phyloP scores from a whole-genome alignment of 2,329 filamentous ascomycete genomes.

The Remersonia thermophila region DNA sequence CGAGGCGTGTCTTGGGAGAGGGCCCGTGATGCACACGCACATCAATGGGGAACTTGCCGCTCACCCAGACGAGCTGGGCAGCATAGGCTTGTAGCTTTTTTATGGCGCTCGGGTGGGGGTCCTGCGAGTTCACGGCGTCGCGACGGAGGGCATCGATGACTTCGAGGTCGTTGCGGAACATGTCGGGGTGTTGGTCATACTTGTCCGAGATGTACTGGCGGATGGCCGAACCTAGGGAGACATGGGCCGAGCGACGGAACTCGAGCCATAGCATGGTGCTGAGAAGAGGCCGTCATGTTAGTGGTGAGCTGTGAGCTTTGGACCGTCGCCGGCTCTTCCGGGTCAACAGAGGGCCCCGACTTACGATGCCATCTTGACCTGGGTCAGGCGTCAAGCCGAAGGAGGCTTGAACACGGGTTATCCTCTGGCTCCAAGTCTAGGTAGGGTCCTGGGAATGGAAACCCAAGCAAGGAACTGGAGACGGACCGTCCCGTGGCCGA shows the following conservation, averaged over 20 bases:
- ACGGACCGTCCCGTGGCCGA: too few species aligned
- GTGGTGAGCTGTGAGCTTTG: constrained; percentile 3
- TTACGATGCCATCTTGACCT: too few species aligned
- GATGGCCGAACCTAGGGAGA: constrained; percentile 71
- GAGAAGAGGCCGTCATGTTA: constrained; percentile 3
- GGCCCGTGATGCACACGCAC: too few species aligned
- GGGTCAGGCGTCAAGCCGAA: too few species aligned
- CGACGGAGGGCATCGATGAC: constrained; percentile 71
- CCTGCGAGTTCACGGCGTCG: constrained; percentile 79
- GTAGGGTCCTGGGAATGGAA: too few species aligned
- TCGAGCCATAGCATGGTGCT: constrained; percentile 49
- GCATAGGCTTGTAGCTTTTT: constrained; percentile 84
- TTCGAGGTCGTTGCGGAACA: constrained; percentile 80
- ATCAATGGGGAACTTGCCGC: constrained; percentile 92
- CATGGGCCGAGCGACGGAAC: constrained; percentile 71
- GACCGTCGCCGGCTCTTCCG: too few species aligned
- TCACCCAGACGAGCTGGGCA: constrained; percentile 84
- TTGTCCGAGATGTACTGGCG: constrained; percentile 93
- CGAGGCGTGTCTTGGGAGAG: neutral
- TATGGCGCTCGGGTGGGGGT: constrained; percentile 77
- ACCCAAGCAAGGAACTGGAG: too few species aligned
- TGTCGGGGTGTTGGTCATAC: constrained; percentile 97
- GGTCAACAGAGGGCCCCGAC: too few species aligned
- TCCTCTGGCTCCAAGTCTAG: too few species aligned
- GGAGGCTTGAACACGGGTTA: too few species aligned